A percentile compares a stretch with the other conserved stretches of the same genome.
phyloP scores from a whole-genome alignment of 2,329 filamentous ascomycete species.

The Exophiala oligosperma region DNA sequence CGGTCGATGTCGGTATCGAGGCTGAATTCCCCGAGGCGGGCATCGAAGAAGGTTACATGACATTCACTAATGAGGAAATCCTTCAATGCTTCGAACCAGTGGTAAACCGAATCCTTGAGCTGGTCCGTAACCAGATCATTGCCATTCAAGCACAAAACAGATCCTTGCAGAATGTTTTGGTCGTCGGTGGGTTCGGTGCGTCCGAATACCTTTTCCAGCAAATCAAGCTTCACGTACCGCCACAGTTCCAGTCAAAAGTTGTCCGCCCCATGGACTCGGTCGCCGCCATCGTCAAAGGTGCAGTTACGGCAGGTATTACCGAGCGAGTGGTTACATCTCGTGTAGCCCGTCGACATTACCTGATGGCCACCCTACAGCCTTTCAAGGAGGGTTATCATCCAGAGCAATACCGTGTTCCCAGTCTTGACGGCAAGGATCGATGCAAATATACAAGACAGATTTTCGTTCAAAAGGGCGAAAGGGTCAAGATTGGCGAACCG shows the following conservation, averaged over 20 bases:
- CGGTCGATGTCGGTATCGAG: conserved; percentile 97
- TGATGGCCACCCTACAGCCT: conserved; percentile 97
- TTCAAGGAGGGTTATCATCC: conserved; percentile 99
- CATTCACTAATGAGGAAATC: conserved; percentile 98
- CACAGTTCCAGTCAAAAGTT: conserved; percentile 97
- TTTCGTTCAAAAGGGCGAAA: conserved; percentile 96
- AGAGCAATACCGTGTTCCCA: conserved; percentile 95
- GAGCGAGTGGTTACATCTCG: conserved; percentile 96
- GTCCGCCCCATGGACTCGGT: conserved; percentile 99
- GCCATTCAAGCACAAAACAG: conserved; percentile 97
- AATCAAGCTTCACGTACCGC: conserved; percentile 96
- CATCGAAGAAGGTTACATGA: conserved; percentile 99
- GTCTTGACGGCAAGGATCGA: conserved; percentile 91
- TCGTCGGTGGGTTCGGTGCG: conserved; percentile 96
- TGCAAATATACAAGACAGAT: conserved; percentile 99
- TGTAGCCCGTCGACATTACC: conserved; percentile 94
- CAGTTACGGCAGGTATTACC: conserved; percentile 95
- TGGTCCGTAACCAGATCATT: conserved; percentile 97
- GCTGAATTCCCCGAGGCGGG: conserved; percentile 96
- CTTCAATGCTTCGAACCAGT: conserved; percentile 98
- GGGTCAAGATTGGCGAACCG: conserved; percentile 98
- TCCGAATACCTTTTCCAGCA: conserved; percentile 99
- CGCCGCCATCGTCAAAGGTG: conserved; percentile 96
- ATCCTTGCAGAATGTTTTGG: conserved; percentile 88
- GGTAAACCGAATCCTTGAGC: conserved; percentile 91